Evolutionary conservation across 2,329 filamentous ascomycete species (phyloP), one percentile per base, ranked within the genome.

Genomic region (Neofusicoccum kwambonambiense): DNA sequence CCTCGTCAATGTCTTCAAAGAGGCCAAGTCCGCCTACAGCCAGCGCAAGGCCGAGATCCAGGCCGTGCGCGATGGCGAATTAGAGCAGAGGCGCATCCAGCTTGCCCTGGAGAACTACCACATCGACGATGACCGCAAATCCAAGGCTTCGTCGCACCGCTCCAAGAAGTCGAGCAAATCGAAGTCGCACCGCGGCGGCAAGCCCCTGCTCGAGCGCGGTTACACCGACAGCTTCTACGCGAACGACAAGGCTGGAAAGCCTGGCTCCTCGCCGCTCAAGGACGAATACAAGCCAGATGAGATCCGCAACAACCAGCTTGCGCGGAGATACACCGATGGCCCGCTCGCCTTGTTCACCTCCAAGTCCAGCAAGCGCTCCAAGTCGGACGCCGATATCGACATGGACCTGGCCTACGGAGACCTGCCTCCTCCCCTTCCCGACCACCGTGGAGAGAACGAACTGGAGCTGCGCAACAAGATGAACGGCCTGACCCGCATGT

Each of bases 391-490:
- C 22, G 82, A 88, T 64, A 88, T 97, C 70, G 94, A 97, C 73
- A 93, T 96, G 91, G 85, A 97, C 74, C 83, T 98, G 7, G 94
- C 94, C 7, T 98, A 97, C 72, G 94, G 94, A 66, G 89, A 91
- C 61, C 82, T 95, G 0, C 91, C 90, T 1, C 87, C 91, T 64
- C 86, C 93, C 70, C 78, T 92, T 12, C 81, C 78, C 75, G 56
- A 62, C 47, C 57, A 65, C 39, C 64, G 64, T 3, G 22, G 31
- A 3, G 71, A 82, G 62, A 79, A 85, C 45, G 83, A 90, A 42
- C 78, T 80, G 12, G 86, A 89, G 65, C 81, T 91, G 57, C 85
- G 87, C 68, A 85, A 81, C 17, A 87, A 97, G 52, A 88, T 97
- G 66, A 84, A 82, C 66, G 89, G 87, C 69, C 88, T 96, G 51